Conservation (phyloP, 768 basidiomycete species). For the Auriscalpium microsporum region DNA sequence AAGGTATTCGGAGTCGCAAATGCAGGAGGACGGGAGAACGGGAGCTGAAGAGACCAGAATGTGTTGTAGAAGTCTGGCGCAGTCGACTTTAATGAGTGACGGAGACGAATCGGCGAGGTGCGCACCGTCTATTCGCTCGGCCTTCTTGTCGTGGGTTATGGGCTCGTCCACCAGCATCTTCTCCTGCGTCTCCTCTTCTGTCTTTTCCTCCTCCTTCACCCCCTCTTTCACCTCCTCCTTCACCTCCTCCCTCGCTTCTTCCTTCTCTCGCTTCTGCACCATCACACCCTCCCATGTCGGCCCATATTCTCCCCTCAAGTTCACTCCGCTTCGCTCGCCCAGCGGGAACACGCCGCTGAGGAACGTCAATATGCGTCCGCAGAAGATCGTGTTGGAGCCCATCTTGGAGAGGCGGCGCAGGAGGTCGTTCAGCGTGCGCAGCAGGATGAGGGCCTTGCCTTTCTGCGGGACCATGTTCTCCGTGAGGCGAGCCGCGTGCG, state of each 20-base stretch:
- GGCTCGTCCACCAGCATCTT: slow-evolving; percentile 59
- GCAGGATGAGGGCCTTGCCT: slow-evolving; percentile 77
- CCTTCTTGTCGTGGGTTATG: slow-evolving; percentile 12
- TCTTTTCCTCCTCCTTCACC: slow-evolving; percentile 22
- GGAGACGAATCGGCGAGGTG: not conserved
- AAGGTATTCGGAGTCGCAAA: slow-evolving; percentile 55
- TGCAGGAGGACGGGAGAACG: slow-evolving; percentile 71
- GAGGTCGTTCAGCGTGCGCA: slow-evolving; percentile 82
- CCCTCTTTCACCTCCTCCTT: slow-evolving; percentile 23
- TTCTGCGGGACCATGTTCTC: slow-evolving; percentile 77
- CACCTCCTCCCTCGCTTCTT: slow-evolving; percentile 16
- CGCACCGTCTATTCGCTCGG: not conserved
- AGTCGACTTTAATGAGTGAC: slow-evolving; percentile 6
- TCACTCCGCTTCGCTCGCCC: slow-evolving; percentile 86
- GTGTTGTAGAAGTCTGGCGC: slow-evolving; percentile 68
- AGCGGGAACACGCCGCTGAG: slow-evolving; percentile 79
- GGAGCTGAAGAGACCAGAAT: slow-evolving; percentile 85
- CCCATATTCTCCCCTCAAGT: slow-evolving; percentile 81
- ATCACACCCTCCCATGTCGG: slow-evolving; percentile 66
- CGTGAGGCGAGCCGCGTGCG: slow-evolving; percentile 59
- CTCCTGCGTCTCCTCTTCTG: slow-evolving; percentile 28
- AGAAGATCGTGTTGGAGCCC: slow-evolving; percentile 77
- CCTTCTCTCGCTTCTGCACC: slow-evolving; percentile 27
- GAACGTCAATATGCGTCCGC: slow-evolving; percentile 83
- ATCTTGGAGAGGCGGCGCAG: slow-evolving; percentile 81